A percentile compares a stretch with the other conserved stretches of the same genome.
Conservation (phyloP, 2,329 filamentous ascomycete genomes). For the Paraphoma sp. region DNA sequence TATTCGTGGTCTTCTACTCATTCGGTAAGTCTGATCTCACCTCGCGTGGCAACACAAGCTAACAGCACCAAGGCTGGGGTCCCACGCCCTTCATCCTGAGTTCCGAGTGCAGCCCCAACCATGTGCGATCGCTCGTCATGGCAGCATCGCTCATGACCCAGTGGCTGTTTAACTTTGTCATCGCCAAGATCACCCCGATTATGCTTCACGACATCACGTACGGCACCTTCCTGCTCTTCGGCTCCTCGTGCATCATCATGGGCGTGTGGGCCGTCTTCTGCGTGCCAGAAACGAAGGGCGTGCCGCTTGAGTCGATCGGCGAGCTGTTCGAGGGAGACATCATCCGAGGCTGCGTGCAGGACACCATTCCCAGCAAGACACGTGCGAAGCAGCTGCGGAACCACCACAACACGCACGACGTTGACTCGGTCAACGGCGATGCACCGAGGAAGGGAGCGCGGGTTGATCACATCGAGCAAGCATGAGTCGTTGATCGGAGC, state of each 20-base stretch:
- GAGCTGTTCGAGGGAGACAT: conserved; percentile 53
- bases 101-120: conserved; percentile 50
- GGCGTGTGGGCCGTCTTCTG: conserved; percentile 51
- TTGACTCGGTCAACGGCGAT: conserved; percentile 29
- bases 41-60: conserved; percentile 4
- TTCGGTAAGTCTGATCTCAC: conserved; percentile 40
- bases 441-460: conserved; percentile 27
- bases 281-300: conserved; percentile 53
- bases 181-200: conserved; percentile 49
- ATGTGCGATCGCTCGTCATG: conserved; percentile 52
- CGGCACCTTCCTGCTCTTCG: conserved; percentile 54
- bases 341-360: conserved; percentile 47
- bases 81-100: conserved; percentile 54
- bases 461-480: conserved; percentile 40
- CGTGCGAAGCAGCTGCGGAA: conserved; percentile 47
- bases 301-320: conserved; percentile 52
- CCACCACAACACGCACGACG: conserved; percentile 36
- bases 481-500: conserved; percentile 6
- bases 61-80: conserved; percentile 46
- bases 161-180: conserved; percentile 47
- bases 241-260: conserved; percentile 51
- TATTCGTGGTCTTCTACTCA: conserved; percentile 56
- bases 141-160: conserved; percentile 55
- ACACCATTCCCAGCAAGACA: conserved; percentile 46
- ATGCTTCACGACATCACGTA: conserved; percentile 54